A percentile compares a stretch with the other conserved stretches of the same genome.
Conservation (phyloP, 2,329 filamentous ascomycete species). For the Neodidymelliopsis sp. region DNA sequence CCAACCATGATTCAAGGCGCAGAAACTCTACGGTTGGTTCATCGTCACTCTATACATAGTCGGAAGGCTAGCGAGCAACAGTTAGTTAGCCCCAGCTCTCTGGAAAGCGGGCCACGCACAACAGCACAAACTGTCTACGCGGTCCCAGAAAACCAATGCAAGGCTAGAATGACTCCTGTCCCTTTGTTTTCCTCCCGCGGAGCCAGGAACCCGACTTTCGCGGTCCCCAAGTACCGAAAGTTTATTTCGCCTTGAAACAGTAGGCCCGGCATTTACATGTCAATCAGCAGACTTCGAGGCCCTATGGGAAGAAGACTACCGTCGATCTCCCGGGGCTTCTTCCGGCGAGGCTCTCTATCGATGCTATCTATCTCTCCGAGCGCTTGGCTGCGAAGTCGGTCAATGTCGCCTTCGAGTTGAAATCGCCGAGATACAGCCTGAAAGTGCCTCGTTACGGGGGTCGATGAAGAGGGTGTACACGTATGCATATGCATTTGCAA, state of each 20-base stretch:
- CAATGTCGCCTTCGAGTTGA: constrained; percentile 3
- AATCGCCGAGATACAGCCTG: too few relatives aligned
- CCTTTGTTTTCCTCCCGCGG: not conserved
- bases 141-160: constrained; percentile 2
- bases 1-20: not conserved
- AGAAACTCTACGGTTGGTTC: constrained; percentile 5
- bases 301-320: not conserved
- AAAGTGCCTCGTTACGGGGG: too few relatives aligned
- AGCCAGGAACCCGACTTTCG: constrained; percentile 5
- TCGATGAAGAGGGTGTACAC: too few relatives aligned
- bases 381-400: constrained; percentile 1
- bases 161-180: constrained; percentile 10
- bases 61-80: not conserved
- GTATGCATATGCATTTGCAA: too few relatives aligned
- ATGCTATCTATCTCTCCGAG: not conserved
- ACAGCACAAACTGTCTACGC: not conserved
- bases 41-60: not conserved
- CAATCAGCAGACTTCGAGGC: not conserved
- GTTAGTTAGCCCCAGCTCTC: not conserved
- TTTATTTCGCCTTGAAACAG: not conserved
- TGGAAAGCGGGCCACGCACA: not conserved
- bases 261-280: not conserved
- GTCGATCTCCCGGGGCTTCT: constrained; percentile 12
- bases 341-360: not conserved
- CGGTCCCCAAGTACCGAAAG: constrained; percentile 2